Percentiles rank a stretch among this genome's conserved stretches.
Conservation (phyloP, 768 basidiomycete genomes). For the Suillus spraguei region DNA sequence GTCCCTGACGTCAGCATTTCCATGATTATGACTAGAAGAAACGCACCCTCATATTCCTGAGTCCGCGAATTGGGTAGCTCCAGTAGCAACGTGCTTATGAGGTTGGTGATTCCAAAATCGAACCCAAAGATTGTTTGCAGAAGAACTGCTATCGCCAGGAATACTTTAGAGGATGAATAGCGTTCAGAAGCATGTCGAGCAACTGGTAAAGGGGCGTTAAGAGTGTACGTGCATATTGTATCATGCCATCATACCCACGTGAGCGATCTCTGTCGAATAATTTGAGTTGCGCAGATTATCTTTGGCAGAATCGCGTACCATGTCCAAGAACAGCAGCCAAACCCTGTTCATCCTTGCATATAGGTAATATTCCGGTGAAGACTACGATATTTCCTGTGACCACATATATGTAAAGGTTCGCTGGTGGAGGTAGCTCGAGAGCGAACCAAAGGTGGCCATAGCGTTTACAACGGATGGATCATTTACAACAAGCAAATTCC, state of each 20-base stretch:
- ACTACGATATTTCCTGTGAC: conserved; percentile 75
- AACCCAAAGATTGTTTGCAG: conserved; percentile 54
- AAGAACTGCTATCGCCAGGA: conserved; percentile 42
- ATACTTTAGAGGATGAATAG: conserved; percentile 44
- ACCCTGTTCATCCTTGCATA: conserved; percentile 77
- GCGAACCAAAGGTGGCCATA: conserved; percentile 67
- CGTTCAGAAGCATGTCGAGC: conserved; percentile 59
- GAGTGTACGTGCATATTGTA: background rate
- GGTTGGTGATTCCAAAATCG: conserved; percentile 51
- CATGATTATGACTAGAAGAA: background rate
- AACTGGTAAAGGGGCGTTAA: conserved; percentile 40
- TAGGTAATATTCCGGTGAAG: conserved; percentile 85
- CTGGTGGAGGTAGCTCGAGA: background rate
- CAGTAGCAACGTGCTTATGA: conserved; percentile 53
- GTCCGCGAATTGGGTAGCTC: conserved; percentile 83
- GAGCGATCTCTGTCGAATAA: conserved; percentile 69
- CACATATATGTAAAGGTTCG: conserved; percentile 1
- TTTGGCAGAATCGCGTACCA: conserved; percentile 44
- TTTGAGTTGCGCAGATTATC: conserved; percentile 5
- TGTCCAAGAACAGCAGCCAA: conserved; percentile 85
- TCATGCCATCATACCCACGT: conserved; percentile 49
- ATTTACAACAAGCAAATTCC: conserved; percentile 80
- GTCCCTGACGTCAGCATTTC: background rate
- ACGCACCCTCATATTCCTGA: conserved; percentile 77
- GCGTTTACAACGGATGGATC: conserved; percentile 76